A percentile compares a stretch with the other conserved stretches of the same genome.
Evolutionary conservation across 1,139 yeast species (phyloP).

Genomic region (Geotrichum armillariae): DNA sequence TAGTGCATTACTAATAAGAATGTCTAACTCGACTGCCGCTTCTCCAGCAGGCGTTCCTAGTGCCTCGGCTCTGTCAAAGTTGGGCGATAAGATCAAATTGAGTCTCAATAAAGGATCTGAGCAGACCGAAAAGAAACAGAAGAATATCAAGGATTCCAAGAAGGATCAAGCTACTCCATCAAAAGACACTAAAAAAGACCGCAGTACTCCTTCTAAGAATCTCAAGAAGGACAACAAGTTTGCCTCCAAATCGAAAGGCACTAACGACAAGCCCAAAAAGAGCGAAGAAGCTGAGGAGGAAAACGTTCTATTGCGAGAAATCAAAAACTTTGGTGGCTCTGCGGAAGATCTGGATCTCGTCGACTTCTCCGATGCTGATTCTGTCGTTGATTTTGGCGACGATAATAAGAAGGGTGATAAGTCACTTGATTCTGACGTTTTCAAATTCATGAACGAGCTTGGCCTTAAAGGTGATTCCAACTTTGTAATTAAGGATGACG

Average conservation of each 20-base stretch:
- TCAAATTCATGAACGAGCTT: slow-evolving; percentile 59
- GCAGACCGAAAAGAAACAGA: slow-evolving; percentile 19
- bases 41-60: slow-evolving; percentile 14
- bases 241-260: not conserved
- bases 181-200: slow-evolving; percentile 34
- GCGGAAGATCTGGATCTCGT: slow-evolving; percentile 26
- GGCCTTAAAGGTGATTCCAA: slow-evolving; percentile 44
- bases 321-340: slow-evolving; percentile 20
- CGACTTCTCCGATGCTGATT: slow-evolving; percentile 55
- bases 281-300: slow-evolving; percentile 39
- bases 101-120: slow-evolving; percentile 25
- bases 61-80: slow-evolving; percentile 32
- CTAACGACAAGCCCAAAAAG: slow-evolving; percentile 24
- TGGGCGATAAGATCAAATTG: slow-evolving; percentile 35
- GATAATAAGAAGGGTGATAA: slow-evolving; percentile 43
- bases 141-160: slow-evolving; percentile 17
- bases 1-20: not conserved
- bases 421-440: slow-evolving; percentile 52
- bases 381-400: slow-evolving; percentile 59
- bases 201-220: slow-evolving; percentile 20
- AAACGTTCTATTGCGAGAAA: slow-evolving; percentile 14
- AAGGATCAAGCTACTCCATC: slow-evolving; percentile 22
- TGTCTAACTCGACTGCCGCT: not conserved
- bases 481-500: slow-evolving; percentile 11
- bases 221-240: slow-evolving; percentile 17